Conservation (phyloP, 2,329 filamentous ascomycete genomes). For the Amylocarpus encephaloides region DNA sequence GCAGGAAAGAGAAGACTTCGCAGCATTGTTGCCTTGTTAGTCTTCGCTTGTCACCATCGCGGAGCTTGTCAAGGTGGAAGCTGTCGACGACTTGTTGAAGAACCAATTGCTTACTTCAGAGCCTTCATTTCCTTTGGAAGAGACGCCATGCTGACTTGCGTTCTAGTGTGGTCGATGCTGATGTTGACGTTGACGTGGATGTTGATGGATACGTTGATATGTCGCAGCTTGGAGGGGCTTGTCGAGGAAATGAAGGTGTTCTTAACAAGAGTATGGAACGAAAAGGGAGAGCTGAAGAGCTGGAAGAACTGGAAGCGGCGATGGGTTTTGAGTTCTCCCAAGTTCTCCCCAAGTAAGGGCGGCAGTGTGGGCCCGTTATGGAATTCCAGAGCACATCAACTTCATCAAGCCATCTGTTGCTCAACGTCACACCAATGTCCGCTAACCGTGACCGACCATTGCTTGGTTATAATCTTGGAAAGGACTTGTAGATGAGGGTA, state of each 20-base stretch:
- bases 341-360: not conserved
- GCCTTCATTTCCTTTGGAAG: conserved; percentile 39
- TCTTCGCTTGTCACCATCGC: not conserved
- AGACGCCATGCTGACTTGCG: conserved; percentile 6
- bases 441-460: too few relatives aligned
- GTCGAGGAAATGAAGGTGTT: too few relatives aligned
- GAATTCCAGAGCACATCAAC: too few relatives aligned
- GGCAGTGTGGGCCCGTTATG: not conserved
- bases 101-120: not conserved
- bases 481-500: too few relatives aligned
- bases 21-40: not conserved
- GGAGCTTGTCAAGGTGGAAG: not conserved
- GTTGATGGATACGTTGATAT: too few relatives aligned
- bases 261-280: too few relatives aligned
- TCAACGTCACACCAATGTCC: too few relatives aligned
- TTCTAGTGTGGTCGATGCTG: not conserved
- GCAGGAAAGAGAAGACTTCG: not conserved
- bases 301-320: not conserved
- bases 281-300: not conserved
- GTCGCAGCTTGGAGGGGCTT: too few relatives aligned
- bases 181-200: too few relatives aligned
- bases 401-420: too few relatives aligned
- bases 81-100: not conserved
- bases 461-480: not conserved
- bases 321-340: not conserved